These are phyloP conservation scores for Termitomyces sp. DNA, from an alignment of 768 basidiomycete genomes.

Conservation along the genomic window DNA sequence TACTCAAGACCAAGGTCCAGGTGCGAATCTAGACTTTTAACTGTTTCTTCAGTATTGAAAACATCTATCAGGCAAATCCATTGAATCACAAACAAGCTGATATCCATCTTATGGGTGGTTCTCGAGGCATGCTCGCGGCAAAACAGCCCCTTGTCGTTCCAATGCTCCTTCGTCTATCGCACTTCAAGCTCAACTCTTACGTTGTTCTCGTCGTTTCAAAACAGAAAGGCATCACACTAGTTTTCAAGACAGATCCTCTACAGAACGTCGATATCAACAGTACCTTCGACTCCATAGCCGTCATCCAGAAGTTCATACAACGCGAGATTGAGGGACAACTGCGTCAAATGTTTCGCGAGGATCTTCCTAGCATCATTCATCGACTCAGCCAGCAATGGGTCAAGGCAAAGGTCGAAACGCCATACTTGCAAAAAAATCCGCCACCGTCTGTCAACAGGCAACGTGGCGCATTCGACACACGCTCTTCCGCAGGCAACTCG, in stretches of 20 bases:
- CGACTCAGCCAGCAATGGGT: constrained; percentile 95
- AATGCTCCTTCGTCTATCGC: constrained; percentile 96
- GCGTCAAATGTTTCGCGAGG: constrained; percentile 97
- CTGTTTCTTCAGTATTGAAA: neutral
- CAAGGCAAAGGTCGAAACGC: constrained; percentile 90
- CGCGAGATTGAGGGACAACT: constrained; percentile 96
- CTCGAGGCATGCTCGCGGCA: constrained; percentile 88
- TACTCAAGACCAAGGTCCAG: constrained; percentile 90
- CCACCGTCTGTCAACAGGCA: constrained; percentile 29
- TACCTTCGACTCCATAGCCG: constrained; percentile 96
- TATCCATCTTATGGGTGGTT: constrained; percentile 81
- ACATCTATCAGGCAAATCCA: constrained; percentile 75
- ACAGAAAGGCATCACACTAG: constrained; percentile 96
- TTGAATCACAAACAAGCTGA: constrained; percentile 90
- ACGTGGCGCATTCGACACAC: constrained; percentile 28
- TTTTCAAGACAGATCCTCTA: constrained; percentile 98
- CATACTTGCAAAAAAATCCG: constrained; percentile 64
- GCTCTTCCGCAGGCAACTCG: constrained; percentile 39
- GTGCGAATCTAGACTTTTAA: constrained; percentile 35
- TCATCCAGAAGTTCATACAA: constrained; percentile 97
- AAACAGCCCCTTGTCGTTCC: constrained; percentile 95
- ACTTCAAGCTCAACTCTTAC: constrained; percentile 91
- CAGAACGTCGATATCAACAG: constrained; percentile 97
- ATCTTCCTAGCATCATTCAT: constrained; percentile 95
- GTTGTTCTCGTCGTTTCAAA: constrained; percentile 97